Conservation (phyloP, 2,329 filamentous ascomycete species). For the Byssothecium circinans region DNA sequence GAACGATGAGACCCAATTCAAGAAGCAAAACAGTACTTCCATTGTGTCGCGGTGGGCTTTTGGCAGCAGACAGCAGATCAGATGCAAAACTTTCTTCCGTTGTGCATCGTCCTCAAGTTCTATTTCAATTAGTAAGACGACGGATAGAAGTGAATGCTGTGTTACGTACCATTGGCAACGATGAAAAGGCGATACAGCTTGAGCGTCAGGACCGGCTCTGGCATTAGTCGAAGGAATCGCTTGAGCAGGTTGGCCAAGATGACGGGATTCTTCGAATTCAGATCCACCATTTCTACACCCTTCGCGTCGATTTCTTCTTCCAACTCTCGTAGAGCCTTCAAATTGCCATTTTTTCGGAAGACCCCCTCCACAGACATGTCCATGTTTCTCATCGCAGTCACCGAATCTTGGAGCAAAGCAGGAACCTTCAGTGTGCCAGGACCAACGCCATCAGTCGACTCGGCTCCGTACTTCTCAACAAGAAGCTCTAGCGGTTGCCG, state of each 20-base stretch:
- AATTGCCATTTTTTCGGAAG: slow-evolving; percentile 98
- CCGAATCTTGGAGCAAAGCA: slow-evolving; percentile 90
- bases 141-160: background rate
- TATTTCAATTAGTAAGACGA: slow-evolving; percentile 33
- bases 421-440: slow-evolving; percentile 88
- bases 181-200: slow-evolving; percentile 93
- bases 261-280: slow-evolving; percentile 86
- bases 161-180: slow-evolving; percentile 71
- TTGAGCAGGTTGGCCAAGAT: slow-evolving; percentile 93
- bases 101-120: slow-evolving; percentile 80
- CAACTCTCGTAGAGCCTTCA: slow-evolving; percentile 86
- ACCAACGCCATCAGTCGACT: slow-evolving; percentile 96
- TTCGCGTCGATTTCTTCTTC: slow-evolving; percentile 84
- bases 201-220: slow-evolving; percentile 90
- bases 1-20: slow-evolving; percentile 97
- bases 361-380: slow-evolving; percentile 98
- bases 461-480: slow-evolving; percentile 89
- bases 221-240: slow-evolving; percentile 91
- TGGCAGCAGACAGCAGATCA: slow-evolving; percentile 88
- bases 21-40: slow-evolving; percentile 92
- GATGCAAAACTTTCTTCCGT: slow-evolving; percentile 80
- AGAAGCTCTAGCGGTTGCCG: slow-evolving; percentile 85
- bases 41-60: slow-evolving; percentile 91
- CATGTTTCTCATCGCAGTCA: slow-evolving; percentile 96
- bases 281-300: slow-evolving; percentile 80